Percentiles rank a stretch among this genome's conserved stretches.
phyloP scores from a whole-genome alignment of 2,329 filamentous ascomycete genomes.

The Macrophomina phaseolina region DNA sequence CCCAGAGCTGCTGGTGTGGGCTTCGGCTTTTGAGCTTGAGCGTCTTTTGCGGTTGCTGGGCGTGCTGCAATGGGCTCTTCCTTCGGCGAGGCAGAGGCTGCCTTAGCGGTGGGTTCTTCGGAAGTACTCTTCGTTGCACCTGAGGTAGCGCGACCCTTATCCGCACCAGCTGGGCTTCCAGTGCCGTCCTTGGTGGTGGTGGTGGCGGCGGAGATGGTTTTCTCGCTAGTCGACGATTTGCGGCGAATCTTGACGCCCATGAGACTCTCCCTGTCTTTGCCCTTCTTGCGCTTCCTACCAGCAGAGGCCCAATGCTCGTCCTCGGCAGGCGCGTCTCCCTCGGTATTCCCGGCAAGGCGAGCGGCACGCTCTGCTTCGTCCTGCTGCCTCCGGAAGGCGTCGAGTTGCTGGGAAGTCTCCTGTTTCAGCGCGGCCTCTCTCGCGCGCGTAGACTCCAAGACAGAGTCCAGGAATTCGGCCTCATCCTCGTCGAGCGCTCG shows the following conservation, averaged over 20 bases:
- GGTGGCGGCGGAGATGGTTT: background rate
- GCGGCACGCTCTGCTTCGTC: constrained; percentile 62
- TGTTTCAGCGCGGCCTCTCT: constrained; percentile 63
- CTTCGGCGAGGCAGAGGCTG: background rate
- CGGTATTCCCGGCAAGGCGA: constrained; percentile 46
- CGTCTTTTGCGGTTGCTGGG: background rate
- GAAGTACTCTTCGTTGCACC: background rate
- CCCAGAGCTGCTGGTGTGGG: constrained; percentile 10
- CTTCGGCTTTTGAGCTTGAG: constrained; percentile 8
- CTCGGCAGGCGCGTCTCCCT: constrained; percentile 41
- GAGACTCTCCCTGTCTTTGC: constrained; percentile 43
- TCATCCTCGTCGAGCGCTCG: constrained; percentile 79
- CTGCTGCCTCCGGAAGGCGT: constrained; percentile 63
- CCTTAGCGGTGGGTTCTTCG: background rate
- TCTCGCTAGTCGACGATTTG: constrained; percentile 36
- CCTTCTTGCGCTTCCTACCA: constrained; percentile 60
- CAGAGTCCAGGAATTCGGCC: constrained; percentile 71
- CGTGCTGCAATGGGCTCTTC: background rate
- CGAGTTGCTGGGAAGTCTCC: constrained; percentile 65
- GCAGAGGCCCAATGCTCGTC: constrained; percentile 56
- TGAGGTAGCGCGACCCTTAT: background rate
- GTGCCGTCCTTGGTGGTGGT: background rate
- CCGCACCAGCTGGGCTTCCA: background rate
- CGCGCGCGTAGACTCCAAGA: constrained; percentile 62
- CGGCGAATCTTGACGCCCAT: constrained; percentile 54